Conservation (phyloP, 345 rosid species). For the Stellera chamaejasme region DNA sequence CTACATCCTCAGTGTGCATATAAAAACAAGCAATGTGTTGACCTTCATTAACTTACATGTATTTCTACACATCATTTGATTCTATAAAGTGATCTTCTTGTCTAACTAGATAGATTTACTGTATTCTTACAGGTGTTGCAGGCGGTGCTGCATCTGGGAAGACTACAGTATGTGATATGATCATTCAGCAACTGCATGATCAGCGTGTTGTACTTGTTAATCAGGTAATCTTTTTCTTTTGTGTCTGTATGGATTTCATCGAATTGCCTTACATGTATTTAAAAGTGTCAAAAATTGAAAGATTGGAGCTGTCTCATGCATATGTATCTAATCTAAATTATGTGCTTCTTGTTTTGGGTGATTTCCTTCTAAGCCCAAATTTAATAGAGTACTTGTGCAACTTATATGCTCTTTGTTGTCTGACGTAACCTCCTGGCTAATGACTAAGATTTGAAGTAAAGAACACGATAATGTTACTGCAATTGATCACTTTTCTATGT, state of each 20-base stretch:
- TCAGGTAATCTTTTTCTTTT: constrained; percentile 43
- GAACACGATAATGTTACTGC: not conserved
- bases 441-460: not conserved
- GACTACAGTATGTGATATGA: constrained; percentile 98
- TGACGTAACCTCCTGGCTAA: not conserved
- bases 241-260: not conserved
- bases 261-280: not conserved
- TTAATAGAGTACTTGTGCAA: not conserved
- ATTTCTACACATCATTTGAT: no score
- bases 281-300: not conserved
- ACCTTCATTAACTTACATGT: no score
- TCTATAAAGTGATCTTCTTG: not conserved
- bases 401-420: not conserved
- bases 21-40: no score
- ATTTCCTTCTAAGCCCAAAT: not conserved
- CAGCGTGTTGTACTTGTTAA: constrained; percentile 97
- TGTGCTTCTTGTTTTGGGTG: not conserved
- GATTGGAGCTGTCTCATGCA: not conserved
- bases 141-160: constrained; percentile 99
- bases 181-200: constrained; percentile 98
- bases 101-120: not conserved
- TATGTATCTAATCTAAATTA: not conserved
- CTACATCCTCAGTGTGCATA: no score
- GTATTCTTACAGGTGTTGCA: constrained; percentile 60
- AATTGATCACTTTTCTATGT: not conserved